Evolutionary conservation across 2,329 filamentous ascomycete species (phyloP), one percentile per base, ranked within the genome.

Genomic region (Orbilia blumenaviensis): DNA sequence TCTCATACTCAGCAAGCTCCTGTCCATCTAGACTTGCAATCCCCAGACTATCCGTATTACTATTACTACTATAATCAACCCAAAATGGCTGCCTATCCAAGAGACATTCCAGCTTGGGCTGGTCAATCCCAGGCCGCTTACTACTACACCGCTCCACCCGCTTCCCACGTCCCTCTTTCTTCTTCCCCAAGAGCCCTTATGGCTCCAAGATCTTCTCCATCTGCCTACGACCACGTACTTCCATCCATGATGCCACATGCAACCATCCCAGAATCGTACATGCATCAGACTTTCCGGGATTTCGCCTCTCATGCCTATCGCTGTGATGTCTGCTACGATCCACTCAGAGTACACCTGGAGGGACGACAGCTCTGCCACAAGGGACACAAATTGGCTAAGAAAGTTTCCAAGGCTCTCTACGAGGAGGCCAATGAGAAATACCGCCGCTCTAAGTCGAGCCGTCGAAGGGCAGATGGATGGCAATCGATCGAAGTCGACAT

Each of bases 401-500:
- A 71, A n/a, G 66, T 77, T 18, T 66, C 66, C 25, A 71, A 71
- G 29, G 66, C 73, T 21, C 61, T 77, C 16, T 67, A 66, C 66
- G 73, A 77, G 41, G 66, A 77, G 23, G 73, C 73, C 25, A 77
- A 77, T 46, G 73, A 77, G 7, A 72, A 77, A 60, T 77, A 77
- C 44, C 60, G 46, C 18, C 61, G 54, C 29, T 42, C 61, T 3
- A 77, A 72, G 42, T 41, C 66, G 8, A 64, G 9, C 48, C 66
- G 73, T 23, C 41, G 61, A 16, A 54, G 62, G 3, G 50, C 66
- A 18, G 73, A 72, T 36, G 73, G 66, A 9, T 77, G 66, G 66
- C 66, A 77, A 54, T 52, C 73, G n/a, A 71, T 77, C 54, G 73
- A 72, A 52, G 73, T 72, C 52, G 73, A 77, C n/a, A 72, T 77